Evolutionary conservation across 176 grass and related monocot genomes (phyloP).

Genomic region (Zea mays): Zm-B73-REFERENCE-NAM-5.0 NC_050100.1:59235501-59236000

Average conservation of each 20-base stretch:
- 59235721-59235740: neutral
- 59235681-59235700: neutral
- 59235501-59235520: too few species aligned
- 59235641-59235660: too few species aligned
- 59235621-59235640: too few species aligned
- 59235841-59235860: neutral
- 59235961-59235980: constrained; percentile 41
- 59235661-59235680: neutral
- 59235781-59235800: neutral
- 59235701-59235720: neutral
- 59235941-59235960: constrained; percentile 94
- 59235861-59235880: constrained; percentile 20
- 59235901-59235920: constrained; percentile 51
- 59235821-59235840: neutral
- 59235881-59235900: constrained; percentile 7
- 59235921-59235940: constrained; percentile 87
- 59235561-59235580: too few species aligned
- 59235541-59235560: too few species aligned
- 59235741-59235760: neutral
- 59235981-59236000: neutral
- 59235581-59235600: too few species aligned
- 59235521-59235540: too few species aligned
- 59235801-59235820: constrained; percentile 44
- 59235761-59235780: neutral
- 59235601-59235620: too few species aligned